Percentiles rank a stretch among this genome's conserved stretches.
Conservation (phyloP, 352 stramenopile species). For the Phytophthora tentaculata region DNA sequence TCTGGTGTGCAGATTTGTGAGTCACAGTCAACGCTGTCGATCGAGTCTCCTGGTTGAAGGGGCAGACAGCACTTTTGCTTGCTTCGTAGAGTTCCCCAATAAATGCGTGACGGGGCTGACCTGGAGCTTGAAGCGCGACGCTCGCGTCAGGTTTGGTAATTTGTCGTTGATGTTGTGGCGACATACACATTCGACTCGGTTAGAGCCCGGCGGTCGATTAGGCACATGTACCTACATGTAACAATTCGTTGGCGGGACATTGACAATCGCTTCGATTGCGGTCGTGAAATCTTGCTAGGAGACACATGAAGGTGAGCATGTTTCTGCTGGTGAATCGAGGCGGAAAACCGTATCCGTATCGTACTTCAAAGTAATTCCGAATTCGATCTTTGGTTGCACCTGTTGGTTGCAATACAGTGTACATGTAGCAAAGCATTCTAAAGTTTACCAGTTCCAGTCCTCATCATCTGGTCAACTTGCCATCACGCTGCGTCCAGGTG, state of each 20-base stretch:
- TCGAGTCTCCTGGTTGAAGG: conserved; percentile 18
- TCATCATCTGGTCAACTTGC: conserved; percentile 26
- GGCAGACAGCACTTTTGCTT: conserved; percentile 30
- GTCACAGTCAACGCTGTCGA: conserved; percentile 11
- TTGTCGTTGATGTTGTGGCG: not conserved
- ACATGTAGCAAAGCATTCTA: conserved; percentile 8
- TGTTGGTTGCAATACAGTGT: not conserved
- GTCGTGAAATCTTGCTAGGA: conserved; percentile 16
- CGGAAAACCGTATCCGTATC: not conserved
- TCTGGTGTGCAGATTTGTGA: no score
- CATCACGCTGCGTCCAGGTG: conserved; percentile 27
- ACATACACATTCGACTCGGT: conserved; percentile 3
- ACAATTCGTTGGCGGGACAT: not conserved
- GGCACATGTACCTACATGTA: not conserved
- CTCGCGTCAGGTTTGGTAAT: conserved; percentile 1
- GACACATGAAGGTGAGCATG: not conserved
- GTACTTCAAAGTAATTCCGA: no score
- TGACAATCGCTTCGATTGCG: conserved; percentile 7
- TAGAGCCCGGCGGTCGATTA: not conserved
- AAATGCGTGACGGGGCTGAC: conserved; percentile 17
- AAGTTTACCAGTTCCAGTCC: conserved; percentile 19
- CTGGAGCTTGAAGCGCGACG: conserved; percentile 9
- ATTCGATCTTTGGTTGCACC: conserved; percentile 21
- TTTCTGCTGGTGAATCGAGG: conserved; percentile 8
- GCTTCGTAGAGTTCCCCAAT: conserved; percentile 8